A percentile compares a stretch with the other conserved stretches of the same genome.
Evolutionary conservation across 768 basidiomycete species (phyloP).

Genomic region (Lactarius sp.): DNA sequence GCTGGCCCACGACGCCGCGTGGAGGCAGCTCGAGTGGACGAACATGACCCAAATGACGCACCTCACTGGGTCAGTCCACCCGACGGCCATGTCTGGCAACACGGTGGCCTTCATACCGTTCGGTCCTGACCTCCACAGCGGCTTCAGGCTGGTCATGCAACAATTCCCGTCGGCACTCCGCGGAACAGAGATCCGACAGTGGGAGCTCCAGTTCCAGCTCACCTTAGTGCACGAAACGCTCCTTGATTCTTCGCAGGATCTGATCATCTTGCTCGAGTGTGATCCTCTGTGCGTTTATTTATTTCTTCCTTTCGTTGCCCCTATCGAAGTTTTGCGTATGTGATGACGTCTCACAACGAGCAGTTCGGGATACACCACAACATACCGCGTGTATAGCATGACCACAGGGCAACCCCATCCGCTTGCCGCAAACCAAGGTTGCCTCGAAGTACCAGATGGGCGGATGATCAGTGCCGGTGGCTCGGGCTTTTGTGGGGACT

Average conservation of each 20-base stretch:
- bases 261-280: conserved; percentile 3
- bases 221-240: not conserved
- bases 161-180: not conserved
- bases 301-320: not conserved
- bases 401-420: conserved; percentile 2
- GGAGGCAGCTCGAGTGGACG: not conserved
- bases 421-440: not conserved
- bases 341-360: not conserved
- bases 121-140: conserved; percentile 2
- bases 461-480: not conserved
- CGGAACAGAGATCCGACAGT: not conserved
- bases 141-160: not conserved
- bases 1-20: not conserved
- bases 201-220: conserved; percentile 10
- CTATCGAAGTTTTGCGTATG: not conserved
- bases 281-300: not conserved
- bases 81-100: not conserved
- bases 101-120: not conserved
- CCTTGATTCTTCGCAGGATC: not conserved
- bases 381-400: not conserved
- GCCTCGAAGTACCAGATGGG: not conserved
- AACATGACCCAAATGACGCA: not conserved
- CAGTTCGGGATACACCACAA: not conserved
- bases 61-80: conserved; percentile 1
- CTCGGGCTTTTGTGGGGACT: conserved; percentile 5